phyloP scores from a whole-genome alignment of 73 alveolate genomes.

The Tetrahymena thermophila region DNA sequence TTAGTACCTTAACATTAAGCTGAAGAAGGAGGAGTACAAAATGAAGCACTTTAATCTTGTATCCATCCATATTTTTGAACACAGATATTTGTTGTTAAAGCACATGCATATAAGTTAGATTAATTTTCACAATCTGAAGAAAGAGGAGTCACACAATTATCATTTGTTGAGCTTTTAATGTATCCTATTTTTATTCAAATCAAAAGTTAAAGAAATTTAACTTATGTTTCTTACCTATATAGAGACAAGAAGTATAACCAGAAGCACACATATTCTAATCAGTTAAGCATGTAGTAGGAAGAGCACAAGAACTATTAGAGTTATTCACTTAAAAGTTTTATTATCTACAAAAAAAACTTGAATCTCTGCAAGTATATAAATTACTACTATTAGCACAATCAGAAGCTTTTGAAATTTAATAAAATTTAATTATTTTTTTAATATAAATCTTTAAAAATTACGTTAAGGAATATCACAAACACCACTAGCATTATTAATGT shows the following conservation, averaged over 20 bases:
- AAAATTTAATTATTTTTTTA: not conserved
- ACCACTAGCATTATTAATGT: not conserved
- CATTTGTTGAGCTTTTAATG: not conserved
- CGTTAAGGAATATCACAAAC: not conserved
- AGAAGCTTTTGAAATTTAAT: not conserved
- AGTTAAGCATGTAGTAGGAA: not conserved
- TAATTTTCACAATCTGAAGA: not conserved
- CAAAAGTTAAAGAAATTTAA: not conserved
- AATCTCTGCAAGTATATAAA: not conserved
- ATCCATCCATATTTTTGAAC: not conserved
- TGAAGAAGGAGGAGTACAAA: not conserved
- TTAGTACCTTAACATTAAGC: not conserved
- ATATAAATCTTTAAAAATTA: too few species aligned
- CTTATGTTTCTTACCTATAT: not conserved
- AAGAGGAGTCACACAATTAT: not conserved
- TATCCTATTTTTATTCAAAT: not conserved
- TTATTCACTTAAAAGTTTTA: not conserved
- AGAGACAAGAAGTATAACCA: not conserved
- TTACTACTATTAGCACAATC: not conserved
- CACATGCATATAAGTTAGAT: not conserved
- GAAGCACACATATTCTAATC: not conserved
- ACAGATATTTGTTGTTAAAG: not conserved
- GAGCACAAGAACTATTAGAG: not conserved
- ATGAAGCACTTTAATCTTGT: not conserved
- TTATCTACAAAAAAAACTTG: not conserved